phyloP scores from a whole-genome alignment of 352 stramenopile genomes.

The Globisporangium acanthophoron region DNA sequence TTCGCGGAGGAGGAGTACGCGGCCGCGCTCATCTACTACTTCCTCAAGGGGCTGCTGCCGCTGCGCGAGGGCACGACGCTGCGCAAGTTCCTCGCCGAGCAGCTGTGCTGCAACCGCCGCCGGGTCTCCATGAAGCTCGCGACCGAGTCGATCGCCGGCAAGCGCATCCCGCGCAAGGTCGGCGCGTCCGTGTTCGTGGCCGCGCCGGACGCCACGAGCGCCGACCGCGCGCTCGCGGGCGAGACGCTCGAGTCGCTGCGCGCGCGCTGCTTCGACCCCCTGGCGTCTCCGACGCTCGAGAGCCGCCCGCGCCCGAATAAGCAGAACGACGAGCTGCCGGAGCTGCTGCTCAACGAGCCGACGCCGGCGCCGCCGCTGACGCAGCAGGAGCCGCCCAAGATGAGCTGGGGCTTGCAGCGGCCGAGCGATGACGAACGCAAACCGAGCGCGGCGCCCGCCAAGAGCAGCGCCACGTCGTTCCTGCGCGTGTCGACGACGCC shows the following conservation, averaged over 20 bases:
- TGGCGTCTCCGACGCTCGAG: slow-evolving; percentile 3
- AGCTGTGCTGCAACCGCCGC: slow-evolving; percentile 56
- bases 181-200: slow-evolving; percentile 59
- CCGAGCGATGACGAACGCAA: background rate
- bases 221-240: slow-evolving; percentile 27
- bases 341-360: slow-evolving; percentile 5
- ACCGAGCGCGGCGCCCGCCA: background rate
- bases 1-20: slow-evolving; percentile 61
- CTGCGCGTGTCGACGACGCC: background rate
- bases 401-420: no score
- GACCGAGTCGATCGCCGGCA: slow-evolving; percentile 50
- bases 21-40: slow-evolving; percentile 56
- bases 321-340: slow-evolving; percentile 7
- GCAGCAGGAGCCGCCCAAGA: background rate
- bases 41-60: slow-evolving; percentile 45
- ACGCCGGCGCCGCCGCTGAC: background rate
- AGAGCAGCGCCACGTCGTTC: no score
- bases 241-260: slow-evolving; percentile 30
- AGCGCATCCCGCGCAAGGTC: slow-evolving; percentile 61
- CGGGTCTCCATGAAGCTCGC: slow-evolving; percentile 71
- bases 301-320: slow-evolving; percentile 2
- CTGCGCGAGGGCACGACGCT: slow-evolving; percentile 55
- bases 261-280: slow-evolving; percentile 26
- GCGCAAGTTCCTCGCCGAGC: slow-evolving; percentile 62
- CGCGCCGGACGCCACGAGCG: slow-evolving; percentile 24